Conservation (phyloP, 345 rosid species). For the Aquilaria sinensis region DNA sequence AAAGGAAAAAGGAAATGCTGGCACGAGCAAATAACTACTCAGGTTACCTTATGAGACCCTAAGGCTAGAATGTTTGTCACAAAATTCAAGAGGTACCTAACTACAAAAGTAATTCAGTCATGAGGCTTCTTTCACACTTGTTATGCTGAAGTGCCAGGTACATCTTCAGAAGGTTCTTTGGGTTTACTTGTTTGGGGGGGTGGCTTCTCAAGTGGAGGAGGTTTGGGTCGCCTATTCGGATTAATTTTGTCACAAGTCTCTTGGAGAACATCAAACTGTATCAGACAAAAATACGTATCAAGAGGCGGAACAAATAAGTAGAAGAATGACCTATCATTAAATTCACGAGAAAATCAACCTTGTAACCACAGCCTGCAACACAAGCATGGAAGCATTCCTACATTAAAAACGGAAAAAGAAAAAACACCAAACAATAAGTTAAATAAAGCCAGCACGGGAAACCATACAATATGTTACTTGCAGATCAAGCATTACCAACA, state of each 20-base stretch:
- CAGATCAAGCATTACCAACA: too few relatives aligned
- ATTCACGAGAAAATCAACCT: constrained; percentile 37
- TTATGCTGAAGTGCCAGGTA: constrained; percentile 76
- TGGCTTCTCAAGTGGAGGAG: constrained; percentile 37
- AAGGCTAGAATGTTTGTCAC: too few relatives aligned
- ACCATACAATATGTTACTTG: too few relatives aligned
- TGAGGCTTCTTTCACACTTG: background rate
- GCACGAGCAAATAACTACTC: too few relatives aligned
- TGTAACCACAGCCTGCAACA: constrained; percentile 86
- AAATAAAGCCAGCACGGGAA: background rate
- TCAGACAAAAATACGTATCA: constrained; percentile 10
- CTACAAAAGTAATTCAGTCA: background rate
- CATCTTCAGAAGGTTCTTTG: constrained; percentile 41
- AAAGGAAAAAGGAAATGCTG: too few relatives aligned
- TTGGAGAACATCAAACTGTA: constrained; percentile 58
- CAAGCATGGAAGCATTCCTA: constrained; percentile 93
- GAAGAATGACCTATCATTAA: background rate
- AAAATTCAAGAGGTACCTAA: too few relatives aligned
- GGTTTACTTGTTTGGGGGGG: constrained; percentile 20
- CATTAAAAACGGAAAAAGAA: background rate
- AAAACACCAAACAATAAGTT: background rate
- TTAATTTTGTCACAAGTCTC: constrained; percentile 44
- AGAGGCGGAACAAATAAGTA: background rate
- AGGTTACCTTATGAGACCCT: too few relatives aligned
- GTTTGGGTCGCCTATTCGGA: constrained; percentile 65